Conservation (phyloP, 1,139 yeast species). For the Saccharomyces hybrid region DNA sequence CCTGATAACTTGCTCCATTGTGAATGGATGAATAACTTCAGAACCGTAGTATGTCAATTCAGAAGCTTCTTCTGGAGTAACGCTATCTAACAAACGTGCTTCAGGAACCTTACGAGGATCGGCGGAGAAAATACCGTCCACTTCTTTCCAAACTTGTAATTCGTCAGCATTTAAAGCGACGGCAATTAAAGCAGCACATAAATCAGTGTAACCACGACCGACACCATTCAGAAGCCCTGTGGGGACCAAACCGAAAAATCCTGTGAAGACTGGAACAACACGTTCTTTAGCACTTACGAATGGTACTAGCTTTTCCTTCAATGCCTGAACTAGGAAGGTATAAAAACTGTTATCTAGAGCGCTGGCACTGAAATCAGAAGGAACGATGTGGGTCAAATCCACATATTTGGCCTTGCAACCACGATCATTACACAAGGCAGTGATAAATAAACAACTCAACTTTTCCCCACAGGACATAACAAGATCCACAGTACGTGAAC, state of each 20-base stretch:
- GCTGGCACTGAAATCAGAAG: constrained; percentile 44
- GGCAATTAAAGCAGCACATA: constrained; percentile 94
- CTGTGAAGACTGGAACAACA: constrained; percentile 78
- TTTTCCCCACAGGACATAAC: constrained; percentile 94
- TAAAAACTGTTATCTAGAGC: constrained; percentile 65
- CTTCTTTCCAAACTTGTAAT: constrained; percentile 96
- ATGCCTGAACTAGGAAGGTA: constrained; percentile 48
- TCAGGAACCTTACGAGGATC: constrained; percentile 93
- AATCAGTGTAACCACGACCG: constrained; percentile 94
- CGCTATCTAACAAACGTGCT: constrained; percentile 76
- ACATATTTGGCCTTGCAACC: constrained; percentile 72
- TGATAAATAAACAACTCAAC: constrained; percentile 79
- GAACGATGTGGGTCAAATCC: constrained; percentile 67
- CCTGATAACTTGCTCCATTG: constrained; percentile 96
- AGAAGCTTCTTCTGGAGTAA: constrained; percentile 97
- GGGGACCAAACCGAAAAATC: constrained; percentile 89
- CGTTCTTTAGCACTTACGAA: constrained; percentile 33
- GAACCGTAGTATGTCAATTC: constrained; percentile 96
- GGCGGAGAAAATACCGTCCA: constrained; percentile 96
- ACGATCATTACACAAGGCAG: constrained; percentile 72
- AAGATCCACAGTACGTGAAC: constrained; percentile 78
- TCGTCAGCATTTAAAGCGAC: constrained; percentile 91
- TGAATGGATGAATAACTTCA: constrained; percentile 96
- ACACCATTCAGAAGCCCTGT: constrained; percentile 89
- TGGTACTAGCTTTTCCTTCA: constrained; percentile 47